Conservation (phyloP, 2,329 filamentous ascomycete species). For the Beauveria sp. region DNA sequence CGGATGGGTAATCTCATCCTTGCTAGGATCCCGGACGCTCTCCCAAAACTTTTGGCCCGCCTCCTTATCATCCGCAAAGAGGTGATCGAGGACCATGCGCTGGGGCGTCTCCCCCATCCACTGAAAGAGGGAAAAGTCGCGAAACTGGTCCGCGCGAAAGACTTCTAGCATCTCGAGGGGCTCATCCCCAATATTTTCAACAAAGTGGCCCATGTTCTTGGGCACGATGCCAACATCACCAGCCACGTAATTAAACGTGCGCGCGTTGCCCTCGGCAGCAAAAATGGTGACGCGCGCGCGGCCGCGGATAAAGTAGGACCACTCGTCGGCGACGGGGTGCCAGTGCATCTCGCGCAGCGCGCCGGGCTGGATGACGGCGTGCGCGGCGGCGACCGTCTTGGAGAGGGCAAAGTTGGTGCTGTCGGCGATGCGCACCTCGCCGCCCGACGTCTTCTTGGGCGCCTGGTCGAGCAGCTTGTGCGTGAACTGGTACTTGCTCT, state of each 20-base stretch:
- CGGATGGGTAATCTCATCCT: conserved; percentile 42
- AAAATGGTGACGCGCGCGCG: conserved; percentile 69
- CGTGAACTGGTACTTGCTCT: conserved; percentile 61
- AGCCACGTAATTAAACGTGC: conserved; percentile 68
- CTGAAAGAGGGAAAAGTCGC: conserved; percentile 66
- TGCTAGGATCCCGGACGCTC: conserved; percentile 53
- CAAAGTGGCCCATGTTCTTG: conserved; percentile 70
- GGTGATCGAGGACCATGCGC: conserved; percentile 56
- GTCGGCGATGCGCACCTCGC: conserved; percentile 66
- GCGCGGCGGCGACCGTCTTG: conserved; percentile 63
- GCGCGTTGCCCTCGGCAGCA: conserved; percentile 57
- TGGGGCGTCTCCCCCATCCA: conserved; percentile 68
- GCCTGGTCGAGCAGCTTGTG: conserved; percentile 65
- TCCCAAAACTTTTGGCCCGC: conserved; percentile 55
- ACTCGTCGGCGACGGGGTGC: conserved; percentile 74
- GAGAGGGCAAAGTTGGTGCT: conserved; percentile 70
- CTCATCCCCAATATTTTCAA: conserved; percentile 74
- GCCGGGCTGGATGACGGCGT: conserved; percentile 63
- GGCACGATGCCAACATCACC: conserved; percentile 75
- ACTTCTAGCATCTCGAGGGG: conserved; percentile 70
- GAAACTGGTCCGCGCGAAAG: conserved; percentile 62
- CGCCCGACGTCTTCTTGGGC: conserved; percentile 58
- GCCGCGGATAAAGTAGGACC: conserved; percentile 71
- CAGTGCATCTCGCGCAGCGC: conserved; percentile 75
- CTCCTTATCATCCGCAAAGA: conserved; percentile 56